Evolutionary conservation across 495 filamentous ascomycete genomes (phyloP).

Genomic region (Penicillium psychrofluorescens): DNA sequence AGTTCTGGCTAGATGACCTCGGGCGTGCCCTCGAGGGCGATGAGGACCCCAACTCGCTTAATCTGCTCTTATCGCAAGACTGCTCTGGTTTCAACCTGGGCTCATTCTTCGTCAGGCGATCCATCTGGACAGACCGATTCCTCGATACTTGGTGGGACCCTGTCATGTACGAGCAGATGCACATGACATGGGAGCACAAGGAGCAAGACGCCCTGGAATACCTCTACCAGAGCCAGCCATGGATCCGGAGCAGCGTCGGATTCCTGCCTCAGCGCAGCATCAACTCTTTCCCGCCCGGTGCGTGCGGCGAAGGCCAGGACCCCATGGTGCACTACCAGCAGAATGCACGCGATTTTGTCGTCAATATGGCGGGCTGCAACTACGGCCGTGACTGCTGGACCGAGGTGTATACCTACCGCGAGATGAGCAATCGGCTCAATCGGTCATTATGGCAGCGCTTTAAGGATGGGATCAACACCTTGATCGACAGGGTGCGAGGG

Average conservation of each 20-base stretch:
- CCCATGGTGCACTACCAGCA: constrained; percentile 77
- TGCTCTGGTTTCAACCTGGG: constrained; percentile 95
- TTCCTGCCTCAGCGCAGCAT: constrained; percentile 89
- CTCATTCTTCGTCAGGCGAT: constrained; percentile 84
- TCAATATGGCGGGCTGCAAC: constrained; percentile 98
- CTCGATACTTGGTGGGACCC: constrained; percentile 99
- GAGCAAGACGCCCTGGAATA: constrained; percentile 94
- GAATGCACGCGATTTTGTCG: constrained; percentile 82
- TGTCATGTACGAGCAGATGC: constrained; percentile 94
- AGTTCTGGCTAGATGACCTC: constrained; percentile 64
- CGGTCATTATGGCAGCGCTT: constrained; percentile 68
- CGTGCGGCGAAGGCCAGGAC: constrained; percentile 74
- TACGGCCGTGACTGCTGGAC: constrained; percentile 97
- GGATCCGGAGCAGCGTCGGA: constrained; percentile 81
- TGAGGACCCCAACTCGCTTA: constrained; percentile 62
- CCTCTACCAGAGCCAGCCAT: constrained; percentile 84
- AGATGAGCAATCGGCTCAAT: constrained; percentile 81
- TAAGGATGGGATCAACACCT: constrained; percentile 20
- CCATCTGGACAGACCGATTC: constrained; percentile 82
- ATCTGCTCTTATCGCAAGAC: constrained; percentile 87
- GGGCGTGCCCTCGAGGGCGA: constrained; percentile 69
- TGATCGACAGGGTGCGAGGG: constrained; percentile 15
- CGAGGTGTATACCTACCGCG: constrained; percentile 90
- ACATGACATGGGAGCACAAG: constrained; percentile 99
- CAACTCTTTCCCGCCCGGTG: constrained; percentile 88